Conservation (phyloP, 1,284 basidiomycete species). For the Fomes fomentarius region DNA sequence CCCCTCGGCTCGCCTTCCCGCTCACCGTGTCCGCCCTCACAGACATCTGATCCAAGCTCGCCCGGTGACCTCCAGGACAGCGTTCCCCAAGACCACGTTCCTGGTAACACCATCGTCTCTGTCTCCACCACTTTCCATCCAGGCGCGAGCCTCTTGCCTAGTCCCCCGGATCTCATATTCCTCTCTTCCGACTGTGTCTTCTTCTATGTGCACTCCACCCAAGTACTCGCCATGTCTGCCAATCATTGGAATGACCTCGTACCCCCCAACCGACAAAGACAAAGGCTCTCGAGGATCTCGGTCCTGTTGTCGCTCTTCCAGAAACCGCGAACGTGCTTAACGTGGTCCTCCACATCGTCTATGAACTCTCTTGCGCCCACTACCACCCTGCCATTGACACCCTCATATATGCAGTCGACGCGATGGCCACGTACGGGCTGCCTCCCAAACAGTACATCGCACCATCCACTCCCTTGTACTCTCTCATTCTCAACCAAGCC, state of each 20-base stretch:
- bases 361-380: conserved; percentile 39
- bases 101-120: conserved; percentile 55
- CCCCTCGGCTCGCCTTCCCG: neutral
- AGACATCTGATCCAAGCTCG: conserved; percentile 37
- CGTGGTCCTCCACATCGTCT: conserved; percentile 40
- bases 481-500: conserved; percentile 37
- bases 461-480: conserved; percentile 33
- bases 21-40: conserved; percentile 1
- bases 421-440: conserved; percentile 37
- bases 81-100: conserved; percentile 1
- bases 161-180: conserved; percentile 62
- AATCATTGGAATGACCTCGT: conserved; percentile 42
- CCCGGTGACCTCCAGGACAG: conserved; percentile 38
- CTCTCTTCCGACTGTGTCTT: conserved; percentile 76
- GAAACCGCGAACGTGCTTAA: conserved; percentile 40
- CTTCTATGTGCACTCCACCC: conserved; percentile 48
- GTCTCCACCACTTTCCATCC: conserved; percentile 82
- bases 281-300: conserved; percentile 29
- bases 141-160: conserved; percentile 56
- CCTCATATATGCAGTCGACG: conserved; percentile 36
- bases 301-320: conserved; percentile 35
- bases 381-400: conserved; percentile 37
- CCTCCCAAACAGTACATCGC: conserved; percentile 28
- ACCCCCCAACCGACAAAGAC: conserved; percentile 21
- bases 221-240: conserved; percentile 38